A percentile compares a stretch with the other conserved stretches of the same genome.
phyloP scores from a whole-genome alignment of 1,139 yeast species.

The Pneumocystis oryctolagi region DNA sequence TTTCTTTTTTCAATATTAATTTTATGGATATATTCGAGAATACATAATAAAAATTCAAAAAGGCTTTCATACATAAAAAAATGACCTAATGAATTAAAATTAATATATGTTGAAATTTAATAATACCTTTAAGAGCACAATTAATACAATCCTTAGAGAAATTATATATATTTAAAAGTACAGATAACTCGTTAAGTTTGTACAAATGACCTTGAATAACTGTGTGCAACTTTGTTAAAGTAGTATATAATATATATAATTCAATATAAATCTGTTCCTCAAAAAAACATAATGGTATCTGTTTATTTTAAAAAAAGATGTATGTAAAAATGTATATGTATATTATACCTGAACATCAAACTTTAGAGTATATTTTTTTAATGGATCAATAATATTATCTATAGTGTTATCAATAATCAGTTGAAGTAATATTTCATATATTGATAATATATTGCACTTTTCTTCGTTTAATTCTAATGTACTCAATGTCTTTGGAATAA shows the following conservation, averaged over 20 bases:
- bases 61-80: constrained; percentile 15
- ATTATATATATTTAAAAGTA: constrained; percentile 13
- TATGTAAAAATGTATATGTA: background rate
- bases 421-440: background rate
- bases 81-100: background rate
- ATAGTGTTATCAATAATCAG: background rate
- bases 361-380: background rate
- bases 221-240: constrained; percentile 12
- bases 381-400: background rate
- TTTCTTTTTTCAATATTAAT: constrained; percentile 8
- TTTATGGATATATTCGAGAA: constrained; percentile 15
- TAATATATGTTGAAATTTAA: background rate
- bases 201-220: constrained; percentile 11
- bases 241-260: constrained; percentile 12
- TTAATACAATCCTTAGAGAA: constrained; percentile 12
- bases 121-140: constrained; percentile 15
- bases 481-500: background rate
- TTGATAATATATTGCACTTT: background rate
- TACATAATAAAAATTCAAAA: constrained; percentile 15
- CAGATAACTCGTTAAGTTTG: constrained; percentile 11
- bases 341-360: background rate
- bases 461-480: background rate
- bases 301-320: background rate
- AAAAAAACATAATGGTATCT: constrained; percentile 15
- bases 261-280: constrained; percentile 15